Base-by-base conservation (phyloP, 2,329 filamentous ascomycete species). In the Calonectria fujianensis region DNA sequence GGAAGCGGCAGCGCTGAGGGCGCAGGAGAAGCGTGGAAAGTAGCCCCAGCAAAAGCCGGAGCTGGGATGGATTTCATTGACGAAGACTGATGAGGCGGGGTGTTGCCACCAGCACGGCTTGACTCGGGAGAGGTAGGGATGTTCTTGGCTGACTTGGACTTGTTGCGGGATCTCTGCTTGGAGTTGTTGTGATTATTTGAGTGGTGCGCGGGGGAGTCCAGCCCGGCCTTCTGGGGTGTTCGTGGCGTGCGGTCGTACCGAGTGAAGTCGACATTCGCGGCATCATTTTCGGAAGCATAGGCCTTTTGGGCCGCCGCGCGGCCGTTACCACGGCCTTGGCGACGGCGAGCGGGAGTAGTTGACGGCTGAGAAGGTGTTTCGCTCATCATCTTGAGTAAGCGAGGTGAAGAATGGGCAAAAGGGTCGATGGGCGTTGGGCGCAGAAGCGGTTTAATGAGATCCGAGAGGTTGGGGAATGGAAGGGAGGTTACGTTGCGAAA, bases 11-110 rank as follows among this genome's bases (percentile, higher is more conserved):
- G 89, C 31, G 95, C 93, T 11, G 96, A 97, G 0, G 97, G 94
- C 2, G 96, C 96, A 27, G 97, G 97, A 11, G 97, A 98, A 51
- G 96, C 95, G 85, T 98, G 96, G 84, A 98, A 99, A 7, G 96
- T 97, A 41, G 96, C 94, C 18, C 96, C 97, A 50, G 97, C 97
- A 85, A 98, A 99, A 59, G 94, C 93, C 74, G 91, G 88, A 64
- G 85, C 85, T 37, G 85, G 85, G 64, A 85, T 84, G 59, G 89
- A 85, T 81, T 89, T 89, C 77, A 87, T 82, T 37, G 85, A 83
- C 11, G 82, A 82, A 20, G 85, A 86, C 66, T 88, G 86, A 14
- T 82, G 81, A 24, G 85, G 84, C 29, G 81, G 85, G 24, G 89
- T 91, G 63, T 85, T 85, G 29, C 86, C 86, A 35, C 84, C 86